Evolutionary conservation across 495 filamentous ascomycete genomes (phyloP), one percentile per base, ranked within the genome.

Genomic region (Physcia stellaris): DNA sequence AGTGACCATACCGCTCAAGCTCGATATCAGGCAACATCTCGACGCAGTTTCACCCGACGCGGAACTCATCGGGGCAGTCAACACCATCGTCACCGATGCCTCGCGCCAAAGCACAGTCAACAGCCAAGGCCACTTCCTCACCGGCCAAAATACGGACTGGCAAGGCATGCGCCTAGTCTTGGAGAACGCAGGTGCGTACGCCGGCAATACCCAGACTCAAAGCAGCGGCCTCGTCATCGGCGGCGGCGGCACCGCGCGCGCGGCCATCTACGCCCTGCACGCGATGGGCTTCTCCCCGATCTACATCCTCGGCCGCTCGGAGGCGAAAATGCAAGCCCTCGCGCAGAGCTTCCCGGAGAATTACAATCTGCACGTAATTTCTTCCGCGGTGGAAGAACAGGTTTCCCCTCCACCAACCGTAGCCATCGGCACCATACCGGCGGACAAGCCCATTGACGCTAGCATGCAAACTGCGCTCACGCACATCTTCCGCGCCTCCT

Each of bases 61-160:
- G 12, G 69, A 69, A 41, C 60, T 75, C 37, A 95, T 96, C 48
- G 90, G 90, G 17, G 90, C 90, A 7, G 80, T 99, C 46, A 99
- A 99, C 64, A 99, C 90, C 29, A 77, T 99, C 53, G 73, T 94
- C 35, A 71, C 75, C 4, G 52, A 61, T 12, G 33, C 36, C 20
- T 28, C 37, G 9, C 39, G 21, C 13, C 34, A 15, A 24, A 44
- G 18, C 46, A 52, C 22, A 46, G 53, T 17, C 41, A 51, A 26
- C 48, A 55, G 40, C 11, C 22, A 18, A 49, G 60, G 29, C 56
- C 66, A 61, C 9, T 70, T 61, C 5, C 71, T 94, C 3, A 55
- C 80, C 33, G 90, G 90, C 12, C 80, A 83, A 51, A 99, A 99
- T 63, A 95, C 88, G 16, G 90, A 99, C 65, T 99, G 87, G 86